A percentile compares a stretch with the other conserved stretches of the same genome.
Evolutionary conservation across 2,329 filamentous ascomycete species (phyloP).

Genomic region (Chalara sp.): DNA sequence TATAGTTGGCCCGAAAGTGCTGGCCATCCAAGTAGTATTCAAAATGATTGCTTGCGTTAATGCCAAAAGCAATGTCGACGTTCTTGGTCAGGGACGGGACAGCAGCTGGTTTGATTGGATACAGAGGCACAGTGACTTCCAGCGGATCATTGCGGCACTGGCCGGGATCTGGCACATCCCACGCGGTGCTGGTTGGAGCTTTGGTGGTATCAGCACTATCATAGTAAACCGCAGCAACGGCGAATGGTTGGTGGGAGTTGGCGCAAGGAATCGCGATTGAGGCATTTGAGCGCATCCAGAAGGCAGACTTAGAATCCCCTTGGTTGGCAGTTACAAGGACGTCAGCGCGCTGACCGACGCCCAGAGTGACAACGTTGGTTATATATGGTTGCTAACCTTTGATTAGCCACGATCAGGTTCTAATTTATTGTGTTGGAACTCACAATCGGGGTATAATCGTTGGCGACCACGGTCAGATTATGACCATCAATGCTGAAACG

Average conservation of each 20-base stretch:
- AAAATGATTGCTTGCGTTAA: conserved; percentile 43
- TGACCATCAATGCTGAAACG: conserved; percentile 41
- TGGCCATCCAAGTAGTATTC: conserved; percentile 45
- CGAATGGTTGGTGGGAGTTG: conserved; percentile 40
- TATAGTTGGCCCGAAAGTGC: conserved; percentile 46
- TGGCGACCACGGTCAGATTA: conserved; percentile 58
- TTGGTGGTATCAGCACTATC: conserved; percentile 44
- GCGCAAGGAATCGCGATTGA: conserved; percentile 41
- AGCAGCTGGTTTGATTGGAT: conserved; percentile 35
- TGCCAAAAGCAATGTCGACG: conserved; percentile 32
- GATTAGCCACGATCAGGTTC: too few relatives aligned
- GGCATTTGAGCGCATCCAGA: conserved; percentile 52
- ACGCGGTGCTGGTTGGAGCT: conserved; percentile 42
- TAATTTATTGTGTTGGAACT: too few relatives aligned
- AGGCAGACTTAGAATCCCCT: conserved; percentile 37
- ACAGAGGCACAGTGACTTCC: conserved; percentile 42
- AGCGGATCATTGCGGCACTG: conserved; percentile 54
- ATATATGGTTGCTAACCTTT: conserved; percentile 44
- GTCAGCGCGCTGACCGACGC: conserved; percentile 41
- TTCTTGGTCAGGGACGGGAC: conserved; percentile 26
- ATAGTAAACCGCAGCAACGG: conserved; percentile 60
- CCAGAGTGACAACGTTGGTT: conserved; percentile 49
- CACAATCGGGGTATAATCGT: conserved; percentile 51
- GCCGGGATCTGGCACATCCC: conserved; percentile 42
- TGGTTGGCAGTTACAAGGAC: conserved; percentile 40